Conservation (phyloP, 2,329 filamentous ascomycete genomes). For the Leptographium galeiforme region DNA sequence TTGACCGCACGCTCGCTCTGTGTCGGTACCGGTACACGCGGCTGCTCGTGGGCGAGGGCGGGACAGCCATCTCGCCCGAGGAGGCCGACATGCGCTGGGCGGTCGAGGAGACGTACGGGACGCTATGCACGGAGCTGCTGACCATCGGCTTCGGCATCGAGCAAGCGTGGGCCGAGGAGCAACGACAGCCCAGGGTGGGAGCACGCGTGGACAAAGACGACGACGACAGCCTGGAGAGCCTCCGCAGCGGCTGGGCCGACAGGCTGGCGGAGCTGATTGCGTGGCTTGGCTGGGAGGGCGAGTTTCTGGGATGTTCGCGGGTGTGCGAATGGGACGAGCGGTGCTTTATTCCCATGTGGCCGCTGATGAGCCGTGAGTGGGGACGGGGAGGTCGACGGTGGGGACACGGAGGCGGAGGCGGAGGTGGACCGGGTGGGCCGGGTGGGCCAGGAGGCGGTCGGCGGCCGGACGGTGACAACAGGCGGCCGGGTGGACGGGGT, state of each 20-base stretch:
- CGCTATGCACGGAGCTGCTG: slow-evolving; percentile 27
- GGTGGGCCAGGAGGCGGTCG: neutral
- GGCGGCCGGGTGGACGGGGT: neutral
- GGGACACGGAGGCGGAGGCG: neutral
- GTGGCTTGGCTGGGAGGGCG: slow-evolving; percentile 36
- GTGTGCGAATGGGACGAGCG: slow-evolving; percentile 28
- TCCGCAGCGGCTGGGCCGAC: slow-evolving; percentile 15
- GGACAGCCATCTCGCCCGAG: slow-evolving; percentile 16
- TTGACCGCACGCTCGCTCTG: slow-evolving; percentile 23
- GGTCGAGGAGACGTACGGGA: slow-evolving; percentile 25
- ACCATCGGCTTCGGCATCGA: slow-evolving; percentile 29
- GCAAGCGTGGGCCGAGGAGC: slow-evolving; percentile 19
- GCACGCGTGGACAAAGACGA: neutral
- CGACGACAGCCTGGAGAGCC: neutral
- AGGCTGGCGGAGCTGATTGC: slow-evolving; percentile 29
- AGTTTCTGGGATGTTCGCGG: slow-evolving; percentile 26
- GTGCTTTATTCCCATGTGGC: slow-evolving; percentile 40
- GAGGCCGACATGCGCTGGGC: slow-evolving; percentile 25
- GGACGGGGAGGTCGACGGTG: neutral
- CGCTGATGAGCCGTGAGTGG: slow-evolving; percentile 16
- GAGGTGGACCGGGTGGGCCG: neutral
- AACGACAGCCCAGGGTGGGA: too few relatives aligned
- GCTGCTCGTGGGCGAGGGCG: slow-evolving; percentile 15
- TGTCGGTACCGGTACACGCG: slow-evolving; percentile 28
- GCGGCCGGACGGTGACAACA: neutral